Percentiles rank a stretch among this genome's conserved stretches.
Conservation (phyloP, 73 alveolate species). For the Blepharisma japonicum region DNA sequence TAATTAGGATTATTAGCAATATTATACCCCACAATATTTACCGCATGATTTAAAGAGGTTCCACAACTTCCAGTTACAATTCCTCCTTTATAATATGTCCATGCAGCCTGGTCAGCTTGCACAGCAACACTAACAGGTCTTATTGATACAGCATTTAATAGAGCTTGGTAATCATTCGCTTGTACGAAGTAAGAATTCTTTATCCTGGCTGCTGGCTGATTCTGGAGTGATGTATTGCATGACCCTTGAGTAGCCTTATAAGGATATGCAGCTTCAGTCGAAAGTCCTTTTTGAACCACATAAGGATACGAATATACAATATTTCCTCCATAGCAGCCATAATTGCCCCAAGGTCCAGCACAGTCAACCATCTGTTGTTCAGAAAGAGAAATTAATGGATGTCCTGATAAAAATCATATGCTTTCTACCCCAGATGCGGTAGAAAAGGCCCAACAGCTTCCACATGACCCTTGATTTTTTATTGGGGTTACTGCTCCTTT, state of each 20-base stretch:
- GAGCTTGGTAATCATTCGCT: constrained; percentile 5
- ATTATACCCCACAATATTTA: constrained; percentile 74
- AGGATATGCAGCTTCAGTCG: constrained; percentile 31
- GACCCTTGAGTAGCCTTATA: constrained; percentile 21
- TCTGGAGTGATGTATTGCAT: constrained; percentile 35
- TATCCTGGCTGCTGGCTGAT: constrained; percentile 5
- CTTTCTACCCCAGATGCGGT: constrained; percentile 36
- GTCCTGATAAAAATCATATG: not conserved
- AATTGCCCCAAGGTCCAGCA: constrained; percentile 40
- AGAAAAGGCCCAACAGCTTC: constrained; percentile 46
- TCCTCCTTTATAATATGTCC: constrained; percentile 36
- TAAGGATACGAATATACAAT: constrained; percentile 64
- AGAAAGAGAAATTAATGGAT: constrained; percentile 15
- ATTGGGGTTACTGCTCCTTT: constrained; percentile 43
- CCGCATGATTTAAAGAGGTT: constrained; percentile 72
- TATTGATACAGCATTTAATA: constrained; percentile 30
- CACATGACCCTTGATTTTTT: constrained; percentile 38
- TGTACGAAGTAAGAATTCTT: constrained; percentile 24
- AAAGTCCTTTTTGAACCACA: constrained; percentile 19
- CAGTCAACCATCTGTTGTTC: constrained; percentile 46
- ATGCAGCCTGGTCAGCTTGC: constrained; percentile 51
- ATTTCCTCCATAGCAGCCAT: constrained; percentile 68
- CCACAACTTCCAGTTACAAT: constrained; percentile 35
- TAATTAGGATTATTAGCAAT: constrained; percentile 35
- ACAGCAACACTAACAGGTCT: constrained; percentile 67